phyloP scores from a whole-genome alignment of 192 early-diverging fungal species.

The Podila horticola region DNA sequence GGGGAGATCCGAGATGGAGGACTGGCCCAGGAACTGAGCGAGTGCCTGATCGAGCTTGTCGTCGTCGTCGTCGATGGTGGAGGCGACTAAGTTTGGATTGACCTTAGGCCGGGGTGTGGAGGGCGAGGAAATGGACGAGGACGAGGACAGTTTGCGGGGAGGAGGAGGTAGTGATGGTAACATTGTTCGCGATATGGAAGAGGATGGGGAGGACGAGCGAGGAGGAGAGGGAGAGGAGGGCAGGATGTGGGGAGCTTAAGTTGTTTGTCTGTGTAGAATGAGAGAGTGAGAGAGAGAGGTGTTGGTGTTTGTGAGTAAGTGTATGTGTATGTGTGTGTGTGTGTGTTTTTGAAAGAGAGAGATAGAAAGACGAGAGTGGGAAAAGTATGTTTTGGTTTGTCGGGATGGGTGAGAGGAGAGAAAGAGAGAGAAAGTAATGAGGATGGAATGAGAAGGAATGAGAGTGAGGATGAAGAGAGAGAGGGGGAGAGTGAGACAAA shows the following conservation, averaged over 20 bases:
- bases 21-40: slow-evolving; percentile 32
- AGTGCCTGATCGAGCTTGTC: slow-evolving; percentile 31
- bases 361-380: not conserved
- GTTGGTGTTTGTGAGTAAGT: not conserved
- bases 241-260: not conserved
- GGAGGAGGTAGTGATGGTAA: slow-evolving; percentile 38
- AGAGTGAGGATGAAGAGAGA: not conserved
- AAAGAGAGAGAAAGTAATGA: not conserved
- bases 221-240: not conserved
- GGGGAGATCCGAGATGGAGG: slow-evolving; percentile 2
- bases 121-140: not conserved
- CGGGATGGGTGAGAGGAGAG: not conserved
- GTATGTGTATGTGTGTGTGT: not conserved
- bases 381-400: not conserved
- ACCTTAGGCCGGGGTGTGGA: slow-evolving; percentile 23
- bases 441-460: not conserved
- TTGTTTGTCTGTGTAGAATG: no score
- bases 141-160: slow-evolving; percentile 35
- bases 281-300: no score
- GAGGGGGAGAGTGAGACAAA: not conserved
- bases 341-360: not conserved
- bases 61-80: slow-evolving; percentile 22
- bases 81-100: slow-evolving; percentile 30
- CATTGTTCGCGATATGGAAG: slow-evolving; percentile 8
- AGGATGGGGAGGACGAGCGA: not conserved